A percentile compares a stretch with the other conserved stretches of the same genome.
These are phyloP conservation scores for Parathielavia hyrcaniae DNA, from an alignment of 495 filamentous ascomycete species.

Conservation along the genomic window DNA sequence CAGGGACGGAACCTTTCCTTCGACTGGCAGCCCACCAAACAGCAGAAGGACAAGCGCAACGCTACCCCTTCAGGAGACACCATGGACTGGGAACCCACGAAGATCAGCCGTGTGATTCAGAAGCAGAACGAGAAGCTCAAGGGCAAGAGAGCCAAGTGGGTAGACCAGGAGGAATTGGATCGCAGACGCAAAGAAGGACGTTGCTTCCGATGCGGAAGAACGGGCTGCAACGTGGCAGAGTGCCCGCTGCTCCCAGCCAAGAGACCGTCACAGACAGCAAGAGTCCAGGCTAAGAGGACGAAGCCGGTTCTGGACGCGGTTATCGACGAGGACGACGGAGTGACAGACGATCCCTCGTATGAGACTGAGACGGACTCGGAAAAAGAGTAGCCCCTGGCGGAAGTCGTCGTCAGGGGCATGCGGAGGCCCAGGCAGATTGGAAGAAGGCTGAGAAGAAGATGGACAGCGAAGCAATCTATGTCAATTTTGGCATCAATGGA, in stretches of 20 bases:
- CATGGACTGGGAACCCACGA: constrained; percentile 1
- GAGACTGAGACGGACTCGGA: no score
- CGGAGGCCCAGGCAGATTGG: not conserved
- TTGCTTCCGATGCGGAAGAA: not conserved
- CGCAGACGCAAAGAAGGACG: not conserved
- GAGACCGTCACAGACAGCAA: not conserved
- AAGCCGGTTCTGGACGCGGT: not conserved
- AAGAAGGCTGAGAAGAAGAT: not conserved
- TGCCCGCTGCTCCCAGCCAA: not conserved
- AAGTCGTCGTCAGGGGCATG: constrained; percentile 2
- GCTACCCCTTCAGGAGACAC: no score
- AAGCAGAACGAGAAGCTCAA: not conserved
- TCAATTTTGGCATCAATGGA: not conserved
- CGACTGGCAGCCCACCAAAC: no score
- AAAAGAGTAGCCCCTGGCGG: constrained; percentile 5
- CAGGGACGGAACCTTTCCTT: no score
- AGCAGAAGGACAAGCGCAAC: no score
- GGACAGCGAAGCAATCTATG: not conserved
- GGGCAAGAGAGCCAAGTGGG: not conserved
- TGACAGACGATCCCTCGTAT: not conserved
- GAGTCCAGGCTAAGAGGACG: not conserved
- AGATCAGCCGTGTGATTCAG: not conserved
- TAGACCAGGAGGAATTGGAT: not conserved
- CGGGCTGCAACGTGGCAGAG: not conserved
- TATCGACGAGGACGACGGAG: not conserved